These are phyloP conservation scores for Aspergillus sp. DNA, from an alignment of 2,329 filamentous ascomycete genomes.

Conservation along the genomic window DNA sequence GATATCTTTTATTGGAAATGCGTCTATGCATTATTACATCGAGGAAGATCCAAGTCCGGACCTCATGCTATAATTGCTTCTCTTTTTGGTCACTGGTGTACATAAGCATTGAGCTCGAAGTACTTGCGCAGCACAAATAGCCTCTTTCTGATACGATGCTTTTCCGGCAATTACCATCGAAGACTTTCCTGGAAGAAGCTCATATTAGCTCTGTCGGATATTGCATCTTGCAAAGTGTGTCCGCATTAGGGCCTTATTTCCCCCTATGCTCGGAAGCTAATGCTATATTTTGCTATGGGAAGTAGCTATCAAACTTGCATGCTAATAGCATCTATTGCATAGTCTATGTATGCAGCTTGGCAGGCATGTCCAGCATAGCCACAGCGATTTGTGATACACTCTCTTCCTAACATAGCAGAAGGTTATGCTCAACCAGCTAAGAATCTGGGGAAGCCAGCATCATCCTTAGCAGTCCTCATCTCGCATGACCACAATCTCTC, in stretches of 20 bases:
- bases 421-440: background rate
- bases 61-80: constrained; percentile 12
- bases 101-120: background rate
- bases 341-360: background rate
- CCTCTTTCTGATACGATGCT: background rate
- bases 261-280: background rate
- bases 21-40: constrained; percentile 23
- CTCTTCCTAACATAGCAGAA: background rate
- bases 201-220: background rate
- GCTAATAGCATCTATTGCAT: background rate
- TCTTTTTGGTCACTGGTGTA: background rate
- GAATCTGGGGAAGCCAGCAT: background rate
- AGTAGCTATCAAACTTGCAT: background rate
- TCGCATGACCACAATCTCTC: background rate
- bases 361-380: background rate
- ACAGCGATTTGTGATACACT: background rate
- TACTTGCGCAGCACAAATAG: background rate
- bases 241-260: background rate
- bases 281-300: background rate
- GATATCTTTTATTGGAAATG: constrained; percentile 1
- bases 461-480: background rate
- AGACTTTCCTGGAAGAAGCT: no score
- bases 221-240: background rate
- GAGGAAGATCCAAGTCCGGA: constrained; percentile 30
- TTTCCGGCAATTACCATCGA: background rate